Evolutionary conservation across 495 filamentous ascomycete species (phyloP).

Genomic region (Penicillium subrubescens): DNA sequence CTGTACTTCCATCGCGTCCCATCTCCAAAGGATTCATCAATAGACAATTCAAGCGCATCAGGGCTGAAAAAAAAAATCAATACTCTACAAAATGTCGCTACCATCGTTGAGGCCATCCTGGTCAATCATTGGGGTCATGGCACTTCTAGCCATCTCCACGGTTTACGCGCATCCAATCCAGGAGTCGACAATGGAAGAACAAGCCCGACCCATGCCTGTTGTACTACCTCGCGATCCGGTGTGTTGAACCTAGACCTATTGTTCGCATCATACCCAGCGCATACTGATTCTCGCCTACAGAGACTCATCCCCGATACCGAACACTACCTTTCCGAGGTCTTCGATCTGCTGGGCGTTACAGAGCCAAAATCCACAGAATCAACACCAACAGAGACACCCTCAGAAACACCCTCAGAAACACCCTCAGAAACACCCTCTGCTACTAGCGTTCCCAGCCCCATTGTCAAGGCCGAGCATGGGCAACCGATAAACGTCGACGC

Average conservation of each 20-base stretch:
- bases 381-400: constrained; percentile 4
- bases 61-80: background rate
- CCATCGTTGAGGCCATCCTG: constrained; percentile 4
- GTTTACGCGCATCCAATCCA: constrained; percentile 22
- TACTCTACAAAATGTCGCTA: constrained; percentile 14
- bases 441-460: background rate
- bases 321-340: constrained; percentile 25
- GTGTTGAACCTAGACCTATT: background rate
- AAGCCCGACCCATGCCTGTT: background rate
- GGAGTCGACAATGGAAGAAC: constrained; percentile 1
- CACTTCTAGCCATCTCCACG: constrained; percentile 13
- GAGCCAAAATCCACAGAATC: background rate
- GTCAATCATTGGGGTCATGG: background rate
- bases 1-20: background rate
- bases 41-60: no score
- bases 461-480: constrained; percentile 6
- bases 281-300: constrained; percentile 11
- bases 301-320: constrained; percentile 37
- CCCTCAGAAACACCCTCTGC: background rate
- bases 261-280: background rate
- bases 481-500: constrained; percentile 1
- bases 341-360: constrained; percentile 28
- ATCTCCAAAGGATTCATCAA: background rate
- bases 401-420: background rate
- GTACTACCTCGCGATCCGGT: constrained; percentile 27